Conservation (phyloP, 768 basidiomycete genomes). For the Phylloporus sp. region DNA sequence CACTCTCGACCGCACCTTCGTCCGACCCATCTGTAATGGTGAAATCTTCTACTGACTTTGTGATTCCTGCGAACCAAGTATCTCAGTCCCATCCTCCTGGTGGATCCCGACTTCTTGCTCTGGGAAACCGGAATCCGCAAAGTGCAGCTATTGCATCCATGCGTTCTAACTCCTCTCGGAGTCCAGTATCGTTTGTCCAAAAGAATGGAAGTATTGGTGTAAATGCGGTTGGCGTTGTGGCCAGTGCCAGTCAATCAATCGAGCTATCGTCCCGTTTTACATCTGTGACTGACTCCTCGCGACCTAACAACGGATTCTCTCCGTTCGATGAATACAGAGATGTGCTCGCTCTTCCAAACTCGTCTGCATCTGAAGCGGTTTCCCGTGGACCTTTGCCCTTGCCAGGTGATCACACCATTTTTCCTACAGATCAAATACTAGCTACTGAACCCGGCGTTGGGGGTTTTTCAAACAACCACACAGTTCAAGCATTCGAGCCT, state of each 20-base stretch:
- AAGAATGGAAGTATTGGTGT: constrained; percentile 18
- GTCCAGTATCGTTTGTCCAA: constrained; percentile 19
- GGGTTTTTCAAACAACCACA: constrained; percentile 14
- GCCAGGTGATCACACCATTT: constrained; percentile 21
- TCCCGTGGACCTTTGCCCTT: constrained; percentile 17
- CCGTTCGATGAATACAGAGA: constrained; percentile 51
- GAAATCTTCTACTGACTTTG: constrained; percentile 37
- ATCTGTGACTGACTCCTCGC: constrained; percentile 8
- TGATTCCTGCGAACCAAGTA: constrained; percentile 33
- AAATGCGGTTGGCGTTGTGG: constrained; percentile 9
- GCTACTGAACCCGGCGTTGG: constrained; percentile 15
- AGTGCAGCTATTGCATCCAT: constrained; percentile 13
- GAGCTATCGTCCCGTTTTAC: constrained; percentile 17
- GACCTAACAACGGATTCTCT: constrained; percentile 40
- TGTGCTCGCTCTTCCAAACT: background rate
- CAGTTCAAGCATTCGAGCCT: constrained; percentile 23
- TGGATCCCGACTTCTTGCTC: constrained; percentile 43
- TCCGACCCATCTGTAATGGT: constrained; percentile 16
- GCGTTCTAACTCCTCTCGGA: constrained; percentile 22
- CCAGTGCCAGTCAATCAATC: constrained; percentile 8
- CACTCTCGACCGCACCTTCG: constrained; percentile 32
- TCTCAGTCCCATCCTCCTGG: constrained; percentile 38
- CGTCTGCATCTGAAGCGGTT: constrained; percentile 16
- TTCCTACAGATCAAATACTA: constrained; percentile 20
- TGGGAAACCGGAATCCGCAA: constrained; percentile 29